phyloP scores from a whole-genome alignment of 2,329 filamentous ascomycete species.

The Atkinsonella texensis region DNA sequence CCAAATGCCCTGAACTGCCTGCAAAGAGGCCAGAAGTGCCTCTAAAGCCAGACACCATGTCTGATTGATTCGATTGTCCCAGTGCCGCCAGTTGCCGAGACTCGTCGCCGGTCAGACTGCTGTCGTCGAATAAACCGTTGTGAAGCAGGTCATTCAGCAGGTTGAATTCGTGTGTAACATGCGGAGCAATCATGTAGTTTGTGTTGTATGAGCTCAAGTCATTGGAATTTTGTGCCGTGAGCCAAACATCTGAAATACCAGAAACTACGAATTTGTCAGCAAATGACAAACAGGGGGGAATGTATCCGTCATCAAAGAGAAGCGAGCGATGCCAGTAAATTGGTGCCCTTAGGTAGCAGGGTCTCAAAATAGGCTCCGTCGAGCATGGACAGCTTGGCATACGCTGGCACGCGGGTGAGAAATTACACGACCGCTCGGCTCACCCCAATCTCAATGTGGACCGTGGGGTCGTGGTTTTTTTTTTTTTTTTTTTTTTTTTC shows the following conservation, averaged over 20 bases:
- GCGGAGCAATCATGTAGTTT: slow-evolving; percentile 85
- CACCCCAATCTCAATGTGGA: too few species aligned
- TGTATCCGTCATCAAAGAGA: not conserved
- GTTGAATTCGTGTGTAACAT: slow-evolving; percentile 95
- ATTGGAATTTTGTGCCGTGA: slow-evolving; percentile 70
- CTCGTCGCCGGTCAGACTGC: slow-evolving; percentile 58
- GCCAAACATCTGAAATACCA: slow-evolving; percentile 73
- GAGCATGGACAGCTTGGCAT: not conserved
- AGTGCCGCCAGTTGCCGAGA: slow-evolving; percentile 33
- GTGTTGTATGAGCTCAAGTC: slow-evolving; percentile 92
- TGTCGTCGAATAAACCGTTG: slow-evolving; percentile 80
- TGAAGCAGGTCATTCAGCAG: slow-evolving; percentile 93
- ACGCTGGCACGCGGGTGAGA: not conserved
- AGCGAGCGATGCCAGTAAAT: not conserved
- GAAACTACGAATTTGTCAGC: slow-evolving; percentile 40
- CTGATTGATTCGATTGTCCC: slow-evolving; percentile 29
- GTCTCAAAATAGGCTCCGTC: not conserved
- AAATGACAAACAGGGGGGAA: not conserved
- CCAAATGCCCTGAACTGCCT: slow-evolving; percentile 11
- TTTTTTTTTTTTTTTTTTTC: too few species aligned
- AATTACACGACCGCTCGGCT: too few species aligned
- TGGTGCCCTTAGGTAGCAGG: not conserved
- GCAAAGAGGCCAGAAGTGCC: slow-evolving; percentile 23
- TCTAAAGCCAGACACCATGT: slow-evolving; percentile 37
- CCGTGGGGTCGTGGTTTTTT: too few species aligned